Conservation (phyloP, 2,329 filamentous ascomycete species). For the Fusarium robinianum region DNA sequence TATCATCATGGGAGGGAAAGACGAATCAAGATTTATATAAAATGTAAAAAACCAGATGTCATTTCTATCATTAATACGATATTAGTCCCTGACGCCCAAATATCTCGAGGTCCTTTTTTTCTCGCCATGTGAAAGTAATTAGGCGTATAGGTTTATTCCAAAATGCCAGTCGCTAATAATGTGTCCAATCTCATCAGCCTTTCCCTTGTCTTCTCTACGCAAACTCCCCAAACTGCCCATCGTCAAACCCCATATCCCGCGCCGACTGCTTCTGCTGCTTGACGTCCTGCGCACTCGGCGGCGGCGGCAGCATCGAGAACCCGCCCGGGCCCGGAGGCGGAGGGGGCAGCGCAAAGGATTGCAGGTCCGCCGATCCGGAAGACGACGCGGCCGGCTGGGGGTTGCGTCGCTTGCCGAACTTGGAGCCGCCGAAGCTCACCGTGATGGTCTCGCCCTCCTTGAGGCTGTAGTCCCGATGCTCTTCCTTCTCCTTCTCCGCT, state of each 20-base stretch:
- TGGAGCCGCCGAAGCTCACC: conserved; percentile 68
- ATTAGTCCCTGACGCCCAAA: conserved; percentile 11
- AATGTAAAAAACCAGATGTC: not conserved
- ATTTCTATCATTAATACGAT: conserved; percentile 21
- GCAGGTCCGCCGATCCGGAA: conserved; percentile 42
- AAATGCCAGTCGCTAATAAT: conserved; percentile 26
- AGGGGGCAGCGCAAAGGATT: conserved; percentile 74
- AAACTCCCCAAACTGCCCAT: conserved; percentile 89
- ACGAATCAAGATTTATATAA: too few relatives aligned
- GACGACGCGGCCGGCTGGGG: conserved; percentile 37
- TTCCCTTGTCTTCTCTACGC: conserved; percentile 43
- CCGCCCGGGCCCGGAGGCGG: conserved; percentile 57
- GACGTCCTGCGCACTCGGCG: conserved; percentile 65
- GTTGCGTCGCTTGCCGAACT: conserved; percentile 57
- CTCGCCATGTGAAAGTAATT: conserved; percentile 11
- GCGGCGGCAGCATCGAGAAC: conserved; percentile 67
- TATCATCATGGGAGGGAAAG: too few relatives aligned
- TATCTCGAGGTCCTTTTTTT: conserved; percentile 7
- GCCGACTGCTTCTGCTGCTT: conserved; percentile 60
- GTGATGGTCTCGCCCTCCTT: conserved; percentile 91
- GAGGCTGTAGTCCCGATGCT: conserved; percentile 70
- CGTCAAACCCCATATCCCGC: conserved; percentile 78
- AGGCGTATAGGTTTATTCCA: conserved; percentile 3
- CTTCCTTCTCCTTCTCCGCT: conserved; percentile 44
- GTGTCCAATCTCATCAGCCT: conserved; percentile 9